Base-by-base conservation (phyloP, 495 filamentous ascomycete genomes). In the Penicillium goetzii region DNA sequence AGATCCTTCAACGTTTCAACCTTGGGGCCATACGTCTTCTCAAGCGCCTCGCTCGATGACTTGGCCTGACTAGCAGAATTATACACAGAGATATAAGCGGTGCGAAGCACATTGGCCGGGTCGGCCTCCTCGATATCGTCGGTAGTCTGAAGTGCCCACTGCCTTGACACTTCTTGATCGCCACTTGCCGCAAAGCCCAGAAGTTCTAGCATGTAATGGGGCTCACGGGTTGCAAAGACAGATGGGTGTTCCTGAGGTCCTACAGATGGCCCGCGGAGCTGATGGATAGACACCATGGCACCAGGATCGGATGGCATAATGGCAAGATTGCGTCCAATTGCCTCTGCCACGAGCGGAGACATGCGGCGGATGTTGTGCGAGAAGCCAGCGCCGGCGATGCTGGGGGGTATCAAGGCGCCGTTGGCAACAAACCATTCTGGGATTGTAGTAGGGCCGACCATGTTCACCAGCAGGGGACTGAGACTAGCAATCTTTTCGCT, bases 121-220 rank as follows among this genome's bases (percentile, higher is more conserved):
- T 59, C 59, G 1, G 59, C 68, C 19, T 67, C 23, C 30, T 47
- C n/a, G 9, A 76, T 17, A 0, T 65, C 71, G 1, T 67, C 58
- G 2, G 40, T n/a, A 26, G 69, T 21, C 23, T 56, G 26, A 10
- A 8, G 23, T 0, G 67, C 78, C 79, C 78, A 80, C 10, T 58
- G n/a, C 51, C 68, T 52, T 6, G 62, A 51, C 15, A 7, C n/a
- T n/a, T 52, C 53, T 4, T 28, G 47, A 26, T 64, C 60, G 26
- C 34, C 15, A 17, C 15, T 36, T 8, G 25, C 57, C 8, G 36
- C 57, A 40, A 47, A 67, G 0, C 59, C 71, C 34, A 77, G 33
- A 30, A 79, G 66, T 67, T 80, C 79, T 0, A 79, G 21, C 73
- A 79, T 70, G 58, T 71, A 75, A 65, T 81, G 79, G 17, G 72